A percentile compares a stretch with the other conserved stretches of the same genome.
phyloP scores from a whole-genome alignment of 2,329 filamentous ascomycete genomes.

The Tolypocladium cylindrosporum region DNA sequence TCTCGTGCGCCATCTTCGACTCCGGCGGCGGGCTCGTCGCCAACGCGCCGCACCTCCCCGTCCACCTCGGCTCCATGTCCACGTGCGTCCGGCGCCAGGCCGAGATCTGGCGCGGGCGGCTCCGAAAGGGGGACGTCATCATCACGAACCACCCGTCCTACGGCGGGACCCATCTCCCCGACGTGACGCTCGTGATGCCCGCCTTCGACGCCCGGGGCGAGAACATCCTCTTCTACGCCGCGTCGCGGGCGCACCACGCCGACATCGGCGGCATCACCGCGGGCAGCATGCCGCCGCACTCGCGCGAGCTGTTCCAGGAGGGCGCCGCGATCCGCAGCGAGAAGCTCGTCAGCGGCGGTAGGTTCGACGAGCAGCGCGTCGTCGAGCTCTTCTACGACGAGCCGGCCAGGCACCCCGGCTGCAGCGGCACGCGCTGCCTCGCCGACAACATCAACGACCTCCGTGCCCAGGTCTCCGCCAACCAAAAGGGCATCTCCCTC shows the following conservation, averaged over 20 bases:
- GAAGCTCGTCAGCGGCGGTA: constrained; percentile 65
- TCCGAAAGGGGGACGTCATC: constrained; percentile 24
- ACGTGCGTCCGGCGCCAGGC: constrained; percentile 63
- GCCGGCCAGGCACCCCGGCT: constrained; percentile 65
- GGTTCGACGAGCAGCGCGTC: constrained; percentile 70
- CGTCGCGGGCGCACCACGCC: constrained; percentile 44
- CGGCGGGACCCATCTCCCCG: constrained; percentile 28
- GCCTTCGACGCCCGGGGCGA: constrained; percentile 39
- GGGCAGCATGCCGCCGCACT: constrained; percentile 74
- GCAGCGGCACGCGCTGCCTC: constrained; percentile 68
- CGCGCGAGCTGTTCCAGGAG: constrained; percentile 54
- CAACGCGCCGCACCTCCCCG: constrained; percentile 66
- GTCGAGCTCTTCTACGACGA: constrained; percentile 62
- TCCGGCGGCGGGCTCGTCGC: constrained; percentile 62
- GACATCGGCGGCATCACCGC: constrained; percentile 67
- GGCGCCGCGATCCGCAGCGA: constrained; percentile 55
- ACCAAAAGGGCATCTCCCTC: constrained; percentile 73
- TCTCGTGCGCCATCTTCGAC: constrained; percentile 73
- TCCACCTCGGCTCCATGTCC: constrained; percentile 69
- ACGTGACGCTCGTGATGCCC: constrained; percentile 26
- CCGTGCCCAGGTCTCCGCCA: constrained; percentile 79
- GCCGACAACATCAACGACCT: constrained; percentile 80
- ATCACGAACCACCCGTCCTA: constrained; percentile 23
- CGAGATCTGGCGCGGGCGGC: constrained; percentile 50
- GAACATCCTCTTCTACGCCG: constrained; percentile 39